Evolutionary conservation across 1,284 basidiomycete genomes (phyloP), one percentile per base, ranked within the genome.

Genomic region (Apiotrichum akiyoshidainum): DNA sequence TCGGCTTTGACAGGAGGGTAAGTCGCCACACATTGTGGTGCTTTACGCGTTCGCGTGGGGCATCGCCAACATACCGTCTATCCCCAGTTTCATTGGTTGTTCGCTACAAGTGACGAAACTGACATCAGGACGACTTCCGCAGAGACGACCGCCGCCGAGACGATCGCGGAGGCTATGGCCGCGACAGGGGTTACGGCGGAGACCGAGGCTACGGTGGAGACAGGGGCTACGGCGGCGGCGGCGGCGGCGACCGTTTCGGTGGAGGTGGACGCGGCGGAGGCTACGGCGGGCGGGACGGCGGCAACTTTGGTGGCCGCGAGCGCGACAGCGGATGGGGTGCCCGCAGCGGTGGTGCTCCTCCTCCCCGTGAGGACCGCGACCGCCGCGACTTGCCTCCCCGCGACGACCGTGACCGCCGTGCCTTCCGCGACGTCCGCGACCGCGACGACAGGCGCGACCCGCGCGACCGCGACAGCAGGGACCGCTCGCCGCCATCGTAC

Each of bases 281-380:
- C 26, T 55, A 34, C 8, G 57, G 60, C 26, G 22, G 17, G 44
- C 21, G 3, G 51, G 56, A 9, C 10, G 46, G 14, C 46, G 26
- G 44, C 12, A 39, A 46, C 12, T 52, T 37, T 33, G 57, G 26
- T 31, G 26, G 42, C 4, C 55, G 58, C 11, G 55, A 57, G 35
- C 55, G 61, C 17, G 61, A 60, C 35, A 44, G 56, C 12, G 59
- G 62, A 9, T 64, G 52, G 41, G 55, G 48, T 12, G 35, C 13
- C n/a, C 48, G 48, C 48, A 8, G 48, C 19, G 44, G 34, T 19
- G 14, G 47, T 10, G 35, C 22, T 16, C 19, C 21, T 26, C 16
- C n/a, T 44, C n/a, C 10, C 42, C 42, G 42, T 11, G 19, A 41
- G 6, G 40, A 41, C 12, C 40, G 40, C n/a, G 40, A 41, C 14